A percentile compares a stretch with the other conserved stretches of the same genome.
These are phyloP conservation scores for Stentor coeruleus DNA, from an alignment of 73 alveolate genomes.

Conservation along the genomic window DNA sequence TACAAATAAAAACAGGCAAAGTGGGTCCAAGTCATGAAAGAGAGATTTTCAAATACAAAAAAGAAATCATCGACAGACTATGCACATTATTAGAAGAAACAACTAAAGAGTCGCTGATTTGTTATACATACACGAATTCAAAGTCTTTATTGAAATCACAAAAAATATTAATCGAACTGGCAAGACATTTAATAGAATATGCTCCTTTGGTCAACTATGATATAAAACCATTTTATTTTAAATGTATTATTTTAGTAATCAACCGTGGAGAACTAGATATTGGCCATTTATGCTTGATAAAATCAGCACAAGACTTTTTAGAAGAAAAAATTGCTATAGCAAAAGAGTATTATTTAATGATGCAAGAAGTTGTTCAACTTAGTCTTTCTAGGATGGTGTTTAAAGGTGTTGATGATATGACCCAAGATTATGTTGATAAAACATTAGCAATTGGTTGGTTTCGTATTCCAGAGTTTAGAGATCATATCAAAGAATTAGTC, in stretches of 20 bases:
- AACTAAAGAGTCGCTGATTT: not conserved
- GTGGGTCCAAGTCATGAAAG: too few species aligned
- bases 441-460: not conserved
- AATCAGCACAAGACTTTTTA: not conserved
- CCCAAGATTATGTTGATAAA: not conserved
- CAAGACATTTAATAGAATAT: not conserved
- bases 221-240: not conserved
- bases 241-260: not conserved
- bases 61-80: not conserved
- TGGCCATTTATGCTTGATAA: not conserved
- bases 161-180: not conserved
- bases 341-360: not conserved
- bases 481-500: not conserved
- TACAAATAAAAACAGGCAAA: too few species aligned
- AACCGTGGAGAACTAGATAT: constrained; percentile 2
- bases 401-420: not conserved
- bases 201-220: not conserved
- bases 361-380: not conserved
- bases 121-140: not conserved
- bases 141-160: not conserved
- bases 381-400: not conserved
- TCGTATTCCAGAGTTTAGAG: constrained; percentile 2
- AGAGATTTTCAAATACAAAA: not conserved
- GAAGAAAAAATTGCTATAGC: not conserved
- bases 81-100: not conserved